Conservation (phyloP, 208 protist genomes). For the Acanthamoeba healyi region DNA sequence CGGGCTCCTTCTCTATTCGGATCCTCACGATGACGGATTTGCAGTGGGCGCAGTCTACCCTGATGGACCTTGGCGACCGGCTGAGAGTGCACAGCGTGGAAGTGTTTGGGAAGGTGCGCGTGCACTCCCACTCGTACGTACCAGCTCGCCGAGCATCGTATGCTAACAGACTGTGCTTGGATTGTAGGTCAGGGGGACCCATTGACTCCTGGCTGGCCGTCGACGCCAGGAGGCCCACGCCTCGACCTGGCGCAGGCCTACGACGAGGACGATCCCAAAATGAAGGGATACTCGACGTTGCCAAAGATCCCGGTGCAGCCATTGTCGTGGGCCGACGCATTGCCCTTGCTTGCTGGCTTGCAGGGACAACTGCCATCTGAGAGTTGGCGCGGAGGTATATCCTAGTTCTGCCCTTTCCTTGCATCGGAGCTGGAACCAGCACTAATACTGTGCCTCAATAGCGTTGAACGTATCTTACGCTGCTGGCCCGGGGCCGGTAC, state of each 20-base stretch:
- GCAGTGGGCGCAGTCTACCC: constrained; percentile 55
- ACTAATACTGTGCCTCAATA: not conserved
- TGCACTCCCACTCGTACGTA: not conserved
- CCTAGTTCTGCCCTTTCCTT: not conserved
- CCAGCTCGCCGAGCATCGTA: no score
- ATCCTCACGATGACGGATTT: constrained; percentile 73
- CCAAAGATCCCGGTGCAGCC: constrained; percentile 69
- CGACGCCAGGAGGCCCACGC: constrained; percentile 23
- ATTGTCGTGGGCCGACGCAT: constrained; percentile 56
- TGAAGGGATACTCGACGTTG: constrained; percentile 44
- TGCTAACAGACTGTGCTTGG: not conserved
- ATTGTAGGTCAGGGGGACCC: constrained; percentile 28
- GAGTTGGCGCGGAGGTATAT: not conserved
- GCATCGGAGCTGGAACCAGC: not conserved
- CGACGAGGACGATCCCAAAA: constrained; percentile 1
- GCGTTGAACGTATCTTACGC: constrained; percentile 45
- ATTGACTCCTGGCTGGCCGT: constrained; percentile 59
- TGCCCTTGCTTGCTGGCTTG: constrained; percentile 42
- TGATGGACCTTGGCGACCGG: constrained; percentile 72
- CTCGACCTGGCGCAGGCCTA: constrained; percentile 23
- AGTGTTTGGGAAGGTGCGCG: constrained; percentile 53
- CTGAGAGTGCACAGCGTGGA: constrained; percentile 56
- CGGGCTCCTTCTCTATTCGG: constrained; percentile 68
- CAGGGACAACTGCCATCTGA: not conserved
- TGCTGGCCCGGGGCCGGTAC: not conserved